These are phyloP conservation scores for Areca catechu DNA, from an alignment of 176 grass and related monocot genomes.

Conservation along the genomic window DNA sequence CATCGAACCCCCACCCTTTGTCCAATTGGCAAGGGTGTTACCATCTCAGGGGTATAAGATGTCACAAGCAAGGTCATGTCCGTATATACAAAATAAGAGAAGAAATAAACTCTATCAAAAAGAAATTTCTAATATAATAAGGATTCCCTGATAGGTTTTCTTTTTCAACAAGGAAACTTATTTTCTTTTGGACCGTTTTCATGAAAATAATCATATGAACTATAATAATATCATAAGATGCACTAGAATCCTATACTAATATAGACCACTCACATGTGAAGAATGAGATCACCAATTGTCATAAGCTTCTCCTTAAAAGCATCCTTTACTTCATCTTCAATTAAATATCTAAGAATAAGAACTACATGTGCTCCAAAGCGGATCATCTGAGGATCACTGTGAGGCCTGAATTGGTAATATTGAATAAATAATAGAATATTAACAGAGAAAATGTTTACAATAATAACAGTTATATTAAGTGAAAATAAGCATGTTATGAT, in stretches of 20 bases:
- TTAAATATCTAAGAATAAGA: conserved; percentile 76
- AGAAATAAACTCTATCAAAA: too few relatives aligned
- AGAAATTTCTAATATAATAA: too few relatives aligned
- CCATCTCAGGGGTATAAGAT: too few relatives aligned
- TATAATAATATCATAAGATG: not conserved
- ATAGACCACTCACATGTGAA: conserved; percentile 47
- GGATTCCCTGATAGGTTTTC: too few relatives aligned
- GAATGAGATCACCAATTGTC: conserved; percentile 76
- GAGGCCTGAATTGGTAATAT: conserved; percentile 36
- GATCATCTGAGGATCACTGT: conserved; percentile 73
- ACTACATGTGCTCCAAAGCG: conserved; percentile 87
- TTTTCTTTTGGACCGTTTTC: too few relatives aligned
- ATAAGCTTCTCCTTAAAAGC: conserved; percentile 71
- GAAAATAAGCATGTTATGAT: not conserved
- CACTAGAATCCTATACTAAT: not conserved
- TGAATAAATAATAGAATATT: conserved; percentile 1
- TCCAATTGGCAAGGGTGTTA: too few relatives aligned
- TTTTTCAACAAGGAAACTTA: too few relatives aligned
- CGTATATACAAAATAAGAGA: too few relatives aligned
- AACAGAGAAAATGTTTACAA: not conserved
- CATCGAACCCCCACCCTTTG: too few relatives aligned
- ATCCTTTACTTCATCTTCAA: conserved; percentile 68
- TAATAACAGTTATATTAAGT: too few relatives aligned
- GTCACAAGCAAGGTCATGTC: too few relatives aligned
- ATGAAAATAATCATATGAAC: not conserved